These are phyloP conservation scores for Colletotrichum sp. DNA, from an alignment of 2,329 filamentous ascomycete genomes.

Conservation along the genomic window DNA sequence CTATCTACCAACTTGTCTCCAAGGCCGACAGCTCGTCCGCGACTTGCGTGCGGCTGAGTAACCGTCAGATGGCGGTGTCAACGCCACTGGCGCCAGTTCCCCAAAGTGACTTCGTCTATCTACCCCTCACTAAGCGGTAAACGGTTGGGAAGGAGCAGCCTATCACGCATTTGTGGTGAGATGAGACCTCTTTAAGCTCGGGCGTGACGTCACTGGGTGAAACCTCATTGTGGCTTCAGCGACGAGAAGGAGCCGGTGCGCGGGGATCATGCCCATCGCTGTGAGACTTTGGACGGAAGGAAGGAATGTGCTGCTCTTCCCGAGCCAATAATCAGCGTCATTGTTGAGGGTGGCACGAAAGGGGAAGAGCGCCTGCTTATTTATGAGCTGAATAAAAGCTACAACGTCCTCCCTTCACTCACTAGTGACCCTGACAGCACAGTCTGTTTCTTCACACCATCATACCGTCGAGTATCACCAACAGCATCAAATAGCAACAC, in stretches of 20 bases:
- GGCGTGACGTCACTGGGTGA: background rate
- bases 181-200: background rate
- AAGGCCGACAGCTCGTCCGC: background rate
- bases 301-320: background rate
- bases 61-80: background rate
- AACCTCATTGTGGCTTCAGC: background rate
- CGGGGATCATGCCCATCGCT: background rate
- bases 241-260: background rate
- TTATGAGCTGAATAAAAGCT: background rate
- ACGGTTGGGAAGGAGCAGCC: background rate
- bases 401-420: background rate
- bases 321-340: background rate
- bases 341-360: background rate
- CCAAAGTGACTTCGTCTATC: background rate
- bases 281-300: background rate
- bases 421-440: too few relatives aligned
- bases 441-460: too few relatives aligned
- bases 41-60: background rate
- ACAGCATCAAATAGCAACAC: accelerated
- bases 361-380: background rate
- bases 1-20: background rate
- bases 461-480: accelerated
- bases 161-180: background rate
- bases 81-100: background rate
- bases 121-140: background rate